These are phyloP conservation scores for Botrytis squamosa DNA, from an alignment of 2,329 filamentous ascomycete species.

Conservation along the genomic window DNA sequence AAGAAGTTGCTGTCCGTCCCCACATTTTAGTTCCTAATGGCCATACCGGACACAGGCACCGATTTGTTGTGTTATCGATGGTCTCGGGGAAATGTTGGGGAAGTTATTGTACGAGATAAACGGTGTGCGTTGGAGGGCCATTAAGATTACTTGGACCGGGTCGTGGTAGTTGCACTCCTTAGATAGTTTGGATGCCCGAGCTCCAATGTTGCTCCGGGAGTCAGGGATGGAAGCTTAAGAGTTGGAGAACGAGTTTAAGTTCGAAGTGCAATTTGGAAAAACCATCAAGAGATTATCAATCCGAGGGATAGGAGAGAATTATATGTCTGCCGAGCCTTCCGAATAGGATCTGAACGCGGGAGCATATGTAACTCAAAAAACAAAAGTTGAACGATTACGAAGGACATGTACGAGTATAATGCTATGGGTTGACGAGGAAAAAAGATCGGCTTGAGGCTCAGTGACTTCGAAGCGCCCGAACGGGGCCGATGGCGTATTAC, in stretches of 20 bases:
- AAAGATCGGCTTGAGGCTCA: slow-evolving; percentile 13
- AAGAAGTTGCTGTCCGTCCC: not conserved
- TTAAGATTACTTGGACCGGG: slow-evolving; percentile 6
- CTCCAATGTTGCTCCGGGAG: not conserved
- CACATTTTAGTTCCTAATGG: not conserved
- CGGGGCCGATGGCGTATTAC: slow-evolving; percentile 4
- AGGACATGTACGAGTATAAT: not conserved
- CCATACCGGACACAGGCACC: not conserved
- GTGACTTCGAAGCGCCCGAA: slow-evolving; percentile 11
- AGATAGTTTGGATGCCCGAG: not conserved
- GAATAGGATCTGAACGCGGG: not conserved
- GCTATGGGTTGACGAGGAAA: not conserved
- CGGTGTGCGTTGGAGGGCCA: not conserved
- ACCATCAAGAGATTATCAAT: not conserved
- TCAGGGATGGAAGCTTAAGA: not conserved
- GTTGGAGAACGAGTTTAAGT: not conserved
- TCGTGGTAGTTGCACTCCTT: not conserved
- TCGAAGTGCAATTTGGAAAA: not conserved
- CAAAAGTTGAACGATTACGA: not conserved
- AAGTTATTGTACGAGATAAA: slow-evolving; percentile 12
- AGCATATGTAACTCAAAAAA: not conserved
- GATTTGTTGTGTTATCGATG: not conserved
- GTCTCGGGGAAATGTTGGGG: slow-evolving; percentile 11
- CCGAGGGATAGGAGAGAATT: not conserved
- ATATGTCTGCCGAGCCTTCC: not conserved